phyloP scores from a whole-genome alignment of 2,329 filamentous ascomycete species.

The Endocalyx cinctus region DNA sequence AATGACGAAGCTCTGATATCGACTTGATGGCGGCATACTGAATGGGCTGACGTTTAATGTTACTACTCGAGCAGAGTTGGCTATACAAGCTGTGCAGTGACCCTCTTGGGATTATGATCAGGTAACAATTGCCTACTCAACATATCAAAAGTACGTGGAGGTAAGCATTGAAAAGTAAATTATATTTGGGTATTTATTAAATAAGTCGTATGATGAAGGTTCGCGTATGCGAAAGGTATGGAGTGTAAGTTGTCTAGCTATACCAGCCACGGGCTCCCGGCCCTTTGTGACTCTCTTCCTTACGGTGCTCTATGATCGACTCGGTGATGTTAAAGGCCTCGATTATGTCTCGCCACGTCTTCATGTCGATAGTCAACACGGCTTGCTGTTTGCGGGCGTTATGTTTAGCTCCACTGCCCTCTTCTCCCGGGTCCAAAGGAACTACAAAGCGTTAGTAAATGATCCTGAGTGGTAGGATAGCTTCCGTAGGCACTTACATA shows the following conservation, averaged over 20 bases:
- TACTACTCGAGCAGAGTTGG: too few relatives aligned
- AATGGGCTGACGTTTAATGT: too few relatives aligned
- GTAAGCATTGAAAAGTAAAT: too few relatives aligned
- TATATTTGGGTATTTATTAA: too few relatives aligned
- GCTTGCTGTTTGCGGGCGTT: conserved; percentile 73
- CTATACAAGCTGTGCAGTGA: too few relatives aligned
- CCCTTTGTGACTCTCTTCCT: conserved; percentile 48
- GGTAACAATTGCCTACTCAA: too few relatives aligned
- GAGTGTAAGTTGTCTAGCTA: conserved; percentile 33
- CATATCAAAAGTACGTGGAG: too few relatives aligned
- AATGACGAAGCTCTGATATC: too few relatives aligned
- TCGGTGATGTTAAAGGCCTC: conserved; percentile 70
- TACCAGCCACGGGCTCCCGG: conserved; percentile 64
- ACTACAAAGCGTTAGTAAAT: conserved; percentile 24
- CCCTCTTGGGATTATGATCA: too few relatives aligned
- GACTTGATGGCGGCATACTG: too few relatives aligned
- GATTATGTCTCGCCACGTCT: conserved; percentile 75
- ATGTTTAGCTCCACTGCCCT: conserved; percentile 39
- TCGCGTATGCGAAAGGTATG: background rate
- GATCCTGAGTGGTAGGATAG: background rate
- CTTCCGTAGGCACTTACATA: conserved; percentile 57
- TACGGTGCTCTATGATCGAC: conserved; percentile 79
- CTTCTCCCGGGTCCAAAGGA: conserved; percentile 42
- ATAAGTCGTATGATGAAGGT: background rate
- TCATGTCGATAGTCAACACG: conserved; percentile 82